Evolutionary conservation across 1,284 basidiomycete genomes (phyloP), one percentile per base, ranked within the genome.

Genomic region (Apiotrichum montevideense): DNA sequence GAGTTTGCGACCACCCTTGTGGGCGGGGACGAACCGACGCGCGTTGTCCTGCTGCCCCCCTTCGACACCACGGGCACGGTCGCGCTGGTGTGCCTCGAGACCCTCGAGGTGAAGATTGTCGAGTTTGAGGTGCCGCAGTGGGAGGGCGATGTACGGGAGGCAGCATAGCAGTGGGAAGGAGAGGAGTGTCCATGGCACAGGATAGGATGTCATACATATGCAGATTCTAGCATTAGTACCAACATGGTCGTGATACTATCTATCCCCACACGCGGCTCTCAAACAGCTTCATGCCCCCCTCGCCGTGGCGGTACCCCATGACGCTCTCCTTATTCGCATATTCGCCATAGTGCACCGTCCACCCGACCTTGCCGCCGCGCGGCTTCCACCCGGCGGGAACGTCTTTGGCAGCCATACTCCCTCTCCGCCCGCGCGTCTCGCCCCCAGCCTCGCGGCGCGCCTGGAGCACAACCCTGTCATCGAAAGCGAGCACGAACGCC

Each of bases 11-110:
- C 92, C 2, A 81, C 82, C 52, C 60, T 92, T 34, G 82, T 90
- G 6, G 77, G 77, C 34, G 41, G 62, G 1, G 74, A 73, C 35
- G 67, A 71, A 62, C 66, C 77, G 62, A 79, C 82, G 64, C 81
- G 94, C 41, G 80, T 98, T 33, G 80, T 98, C 14, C 80, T 97
- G 52, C 78, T 98, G 11, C 96, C 96, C 0, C 81, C 80, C 29
- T 98, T 98, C 72, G 80, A 85, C 35, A 76, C 82, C 60, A 82
- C 82, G 4, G 84, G 85, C 4, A 73, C 80, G 21, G 66, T 88
- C n/a, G 84, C 84, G 4, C 73, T 87, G 32, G 79, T 87, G 33
- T 83, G 87, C 59, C 71, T 84, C 58, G 74, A 77, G 63, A 83
- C 82, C 15, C 75, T 87, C 52, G 82, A 82, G 59, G 74, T 75